Conservation (phyloP, 805 yeast species). For the Peterozyma xylosa region DNA sequence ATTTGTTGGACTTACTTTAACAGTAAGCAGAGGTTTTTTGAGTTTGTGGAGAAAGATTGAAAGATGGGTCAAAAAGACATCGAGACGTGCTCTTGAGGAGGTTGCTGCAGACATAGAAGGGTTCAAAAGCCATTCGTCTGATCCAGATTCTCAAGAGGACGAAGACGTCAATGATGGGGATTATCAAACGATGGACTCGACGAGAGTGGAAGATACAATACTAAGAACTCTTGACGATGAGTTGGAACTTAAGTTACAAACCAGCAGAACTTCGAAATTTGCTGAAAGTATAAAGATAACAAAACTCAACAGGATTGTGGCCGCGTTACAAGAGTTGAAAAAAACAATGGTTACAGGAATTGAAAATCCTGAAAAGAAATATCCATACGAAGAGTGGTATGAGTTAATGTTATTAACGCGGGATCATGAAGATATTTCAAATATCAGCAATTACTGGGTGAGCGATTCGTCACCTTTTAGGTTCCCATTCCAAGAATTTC, state of each 20-base stretch:
- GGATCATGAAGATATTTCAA: slow-evolving; percentile 3
- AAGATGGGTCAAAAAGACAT: slow-evolving; percentile 5
- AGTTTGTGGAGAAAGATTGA: slow-evolving; percentile 10
- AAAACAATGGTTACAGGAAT: slow-evolving; percentile 24
- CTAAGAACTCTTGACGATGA: too few species aligned
- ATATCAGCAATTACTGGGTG: slow-evolving; percentile 45
- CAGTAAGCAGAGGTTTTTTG: too few species aligned
- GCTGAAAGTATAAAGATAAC: slow-evolving; percentile 3
- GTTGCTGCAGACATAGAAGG: slow-evolving; percentile 1
- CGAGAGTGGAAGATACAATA: too few species aligned
- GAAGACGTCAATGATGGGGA: not conserved
- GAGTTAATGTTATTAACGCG: slow-evolving; percentile 20
- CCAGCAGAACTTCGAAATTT: not conserved
- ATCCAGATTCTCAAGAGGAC: not conserved
- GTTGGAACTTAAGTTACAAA: not conserved
- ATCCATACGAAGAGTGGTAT: slow-evolving; percentile 47
- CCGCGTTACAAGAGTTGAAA: slow-evolving; percentile 22
- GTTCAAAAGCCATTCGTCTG: not conserved
- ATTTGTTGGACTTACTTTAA: not conserved
- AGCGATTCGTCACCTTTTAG: slow-evolving; percentile 61
- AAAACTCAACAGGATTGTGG: slow-evolving; percentile 10
- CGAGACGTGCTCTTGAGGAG: slow-evolving; percentile 4
- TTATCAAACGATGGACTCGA: slow-evolving; percentile 1
- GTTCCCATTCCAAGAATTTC: slow-evolving; percentile 63
- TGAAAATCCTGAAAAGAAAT: slow-evolving; percentile 32